phyloP scores from a whole-genome alignment of 352 stramenopile genomes.

The Phytopythium aichiense region DNA sequence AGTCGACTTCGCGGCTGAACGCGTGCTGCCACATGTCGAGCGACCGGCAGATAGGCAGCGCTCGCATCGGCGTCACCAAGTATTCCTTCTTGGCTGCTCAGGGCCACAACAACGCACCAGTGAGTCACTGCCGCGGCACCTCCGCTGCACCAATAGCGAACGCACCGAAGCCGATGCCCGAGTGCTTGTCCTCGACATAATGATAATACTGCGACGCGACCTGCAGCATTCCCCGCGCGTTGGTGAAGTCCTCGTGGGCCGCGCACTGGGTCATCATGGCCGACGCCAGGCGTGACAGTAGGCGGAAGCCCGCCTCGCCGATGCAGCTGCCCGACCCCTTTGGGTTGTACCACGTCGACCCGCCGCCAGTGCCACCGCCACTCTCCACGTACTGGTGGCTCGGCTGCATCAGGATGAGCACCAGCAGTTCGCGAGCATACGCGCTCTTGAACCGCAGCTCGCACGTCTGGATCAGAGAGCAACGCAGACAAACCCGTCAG shows the following conservation, averaged over 20 bases:
- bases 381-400: slow-evolving; percentile 69
- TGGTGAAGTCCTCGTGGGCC: slow-evolving; percentile 77
- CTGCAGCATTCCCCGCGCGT: slow-evolving; percentile 73
- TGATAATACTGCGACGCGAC: slow-evolving; percentile 80
- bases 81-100: slow-evolving; percentile 79
- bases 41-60: slow-evolving; percentile 66
- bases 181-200: slow-evolving; percentile 73
- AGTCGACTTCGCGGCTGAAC: slow-evolving; percentile 74
- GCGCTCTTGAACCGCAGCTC: slow-evolving; percentile 59
- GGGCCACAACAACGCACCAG: slow-evolving; percentile 3
- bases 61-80: slow-evolving; percentile 51
- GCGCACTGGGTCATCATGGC: slow-evolving; percentile 71
- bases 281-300: slow-evolving; percentile 51
- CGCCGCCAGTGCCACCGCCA: slow-evolving; percentile 14
- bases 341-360: slow-evolving; percentile 69
- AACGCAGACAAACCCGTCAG: not conserved
- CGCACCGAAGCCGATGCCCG: slow-evolving; percentile 64
- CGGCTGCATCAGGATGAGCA: slow-evolving; percentile 85
- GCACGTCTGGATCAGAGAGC: slow-evolving; percentile 33
- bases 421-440: slow-evolving; percentile 75
- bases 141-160: not conserved
- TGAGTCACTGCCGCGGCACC: not conserved
- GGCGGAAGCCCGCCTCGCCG: slow-evolving; percentile 56
- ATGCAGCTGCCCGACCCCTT: slow-evolving; percentile 83
- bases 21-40: slow-evolving; percentile 86